Evolutionary conservation across 306 rosid species (phyloP).

Genomic region (Ammopiptanthus mongolicus): DNA sequence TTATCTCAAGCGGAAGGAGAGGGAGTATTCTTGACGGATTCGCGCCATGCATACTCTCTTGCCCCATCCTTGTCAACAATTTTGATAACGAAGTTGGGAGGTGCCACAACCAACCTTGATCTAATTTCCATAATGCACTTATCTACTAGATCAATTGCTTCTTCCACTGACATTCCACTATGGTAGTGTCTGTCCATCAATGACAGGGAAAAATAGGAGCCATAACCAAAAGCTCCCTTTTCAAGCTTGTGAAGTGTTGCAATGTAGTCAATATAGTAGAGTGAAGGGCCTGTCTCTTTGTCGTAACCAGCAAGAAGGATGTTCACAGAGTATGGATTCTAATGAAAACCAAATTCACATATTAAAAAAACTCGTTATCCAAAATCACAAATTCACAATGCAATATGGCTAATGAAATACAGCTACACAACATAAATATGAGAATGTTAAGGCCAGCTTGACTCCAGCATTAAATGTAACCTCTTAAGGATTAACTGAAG

Average conservation of each 20-base stretch:
- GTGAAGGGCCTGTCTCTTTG: slow-evolving; percentile 79
- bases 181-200: slow-evolving; percentile 95
- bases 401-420: background rate
- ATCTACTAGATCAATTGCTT: slow-evolving; percentile 74
- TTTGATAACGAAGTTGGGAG: slow-evolving; percentile 93
- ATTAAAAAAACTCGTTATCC: slow-evolving; percentile 1
- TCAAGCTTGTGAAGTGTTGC: slow-evolving; percentile 98
- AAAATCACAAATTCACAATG: background rate
- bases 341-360: slow-evolving; percentile 21
- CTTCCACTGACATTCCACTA: slow-evolving; percentile 75
- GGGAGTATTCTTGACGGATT: slow-evolving; percentile 51
- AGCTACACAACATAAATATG: background rate
- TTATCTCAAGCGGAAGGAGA: slow-evolving; percentile 47
- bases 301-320: slow-evolving; percentile 90
- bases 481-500: background rate
- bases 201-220: slow-evolving; percentile 79
- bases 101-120: slow-evolving; percentile 78
- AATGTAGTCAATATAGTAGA: slow-evolving; percentile 87
- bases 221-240: slow-evolving; percentile 95
- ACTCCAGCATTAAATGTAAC: background rate
- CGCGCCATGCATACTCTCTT: slow-evolving; percentile 80
- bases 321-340: slow-evolving; percentile 90
- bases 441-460: background rate
- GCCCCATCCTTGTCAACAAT: slow-evolving; percentile 94
- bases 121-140: slow-evolving; percentile 77